A percentile compares a stretch with the other conserved stretches of the same genome.
Evolutionary conservation across 345 rosid species (phyloP).

Genomic region (Dipteronia sinensis): DNA sequence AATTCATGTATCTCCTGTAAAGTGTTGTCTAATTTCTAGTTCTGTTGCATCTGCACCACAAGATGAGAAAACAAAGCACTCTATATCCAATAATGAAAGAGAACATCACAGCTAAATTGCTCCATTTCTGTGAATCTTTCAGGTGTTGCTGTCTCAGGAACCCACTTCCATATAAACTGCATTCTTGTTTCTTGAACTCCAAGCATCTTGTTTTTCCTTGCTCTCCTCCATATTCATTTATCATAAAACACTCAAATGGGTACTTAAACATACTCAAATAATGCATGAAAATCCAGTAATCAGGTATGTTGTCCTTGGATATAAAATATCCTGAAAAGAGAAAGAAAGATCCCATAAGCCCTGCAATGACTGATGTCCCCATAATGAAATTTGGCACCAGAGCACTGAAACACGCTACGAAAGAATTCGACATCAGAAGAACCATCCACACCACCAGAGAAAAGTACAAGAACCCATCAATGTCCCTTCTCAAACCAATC

Average conservation of each 20-base stretch:
- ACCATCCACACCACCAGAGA: conserved; percentile 77
- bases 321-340: conserved; percentile 89
- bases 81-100: conserved; percentile 77
- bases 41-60: conserved; percentile 71
- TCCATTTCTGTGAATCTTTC: conserved; percentile 69
- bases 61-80: conserved; percentile 65
- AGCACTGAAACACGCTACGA: conserved; percentile 89
- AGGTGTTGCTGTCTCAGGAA: conserved; percentile 66
- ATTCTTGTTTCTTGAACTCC: conserved; percentile 34
- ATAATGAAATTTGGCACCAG: conserved; percentile 91
- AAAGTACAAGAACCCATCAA: conserved; percentile 72
- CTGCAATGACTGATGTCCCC: conserved; percentile 90
- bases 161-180: conserved; percentile 44
- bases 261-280: conserved; percentile 80
- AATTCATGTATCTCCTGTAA: conserved; percentile 1
- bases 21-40: conserved; percentile 42
- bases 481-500: conserved; percentile 61
- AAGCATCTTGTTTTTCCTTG: conserved; percentile 47
- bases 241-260: conserved; percentile 78
- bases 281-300: conserved; percentile 88
- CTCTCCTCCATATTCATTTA: conserved; percentile 75
- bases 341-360: conserved; percentile 92
- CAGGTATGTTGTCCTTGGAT: conserved; percentile 62
- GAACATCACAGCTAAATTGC: conserved; percentile 68
- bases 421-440: conserved; percentile 77